Percentiles rank a stretch among this genome's conserved stretches.
These are phyloP conservation scores for Medicago lupulina DNA, from an alignment of 306 rosid species.

Conservation along the genomic window DNA sequence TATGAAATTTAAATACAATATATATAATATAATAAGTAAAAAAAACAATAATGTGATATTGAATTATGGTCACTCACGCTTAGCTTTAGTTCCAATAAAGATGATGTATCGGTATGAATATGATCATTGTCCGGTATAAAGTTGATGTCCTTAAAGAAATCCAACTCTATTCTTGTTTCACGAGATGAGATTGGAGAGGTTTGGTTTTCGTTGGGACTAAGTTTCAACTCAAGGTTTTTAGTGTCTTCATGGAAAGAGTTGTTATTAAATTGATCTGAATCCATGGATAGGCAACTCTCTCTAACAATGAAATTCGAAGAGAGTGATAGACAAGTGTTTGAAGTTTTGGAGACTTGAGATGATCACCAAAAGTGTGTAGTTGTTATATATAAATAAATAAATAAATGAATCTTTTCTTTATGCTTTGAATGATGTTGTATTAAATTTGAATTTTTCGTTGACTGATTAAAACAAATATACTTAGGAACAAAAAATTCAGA, in stretches of 20 bases:
- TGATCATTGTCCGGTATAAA: slow-evolving; percentile 14
- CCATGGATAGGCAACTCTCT: slow-evolving; percentile 80
- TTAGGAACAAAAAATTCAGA: no score
- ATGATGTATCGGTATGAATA: slow-evolving; percentile 23
- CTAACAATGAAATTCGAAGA: slow-evolving; percentile 62
- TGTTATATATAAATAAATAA: no score
- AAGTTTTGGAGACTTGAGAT: no score
- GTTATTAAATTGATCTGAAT: slow-evolving; percentile 70
- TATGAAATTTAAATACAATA: background rate
- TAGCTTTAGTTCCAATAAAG: slow-evolving; percentile 50
- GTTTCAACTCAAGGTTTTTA: slow-evolving; percentile 26
- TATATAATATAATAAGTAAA: background rate
- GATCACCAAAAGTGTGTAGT: no score
- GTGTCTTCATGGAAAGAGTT: slow-evolving; percentile 61
- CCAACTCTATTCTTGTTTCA: slow-evolving; percentile 53
- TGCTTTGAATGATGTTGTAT: background rate
- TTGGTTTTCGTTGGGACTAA: slow-evolving; percentile 9
- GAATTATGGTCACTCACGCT: slow-evolving; percentile 56
- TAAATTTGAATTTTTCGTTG: no score
- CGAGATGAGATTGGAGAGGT: slow-evolving; percentile 1
- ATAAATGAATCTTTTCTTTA: background rate
- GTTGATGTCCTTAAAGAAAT: slow-evolving; percentile 62
- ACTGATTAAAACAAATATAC: no score
- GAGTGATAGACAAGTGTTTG: slow-evolving; percentile 13
- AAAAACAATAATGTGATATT: background rate